Percentiles rank a stretch among this genome's conserved stretches.
Evolutionary conservation across 75 land plant genomes (phyloP).

Genomic region (Picea sitchensis): DNA sequence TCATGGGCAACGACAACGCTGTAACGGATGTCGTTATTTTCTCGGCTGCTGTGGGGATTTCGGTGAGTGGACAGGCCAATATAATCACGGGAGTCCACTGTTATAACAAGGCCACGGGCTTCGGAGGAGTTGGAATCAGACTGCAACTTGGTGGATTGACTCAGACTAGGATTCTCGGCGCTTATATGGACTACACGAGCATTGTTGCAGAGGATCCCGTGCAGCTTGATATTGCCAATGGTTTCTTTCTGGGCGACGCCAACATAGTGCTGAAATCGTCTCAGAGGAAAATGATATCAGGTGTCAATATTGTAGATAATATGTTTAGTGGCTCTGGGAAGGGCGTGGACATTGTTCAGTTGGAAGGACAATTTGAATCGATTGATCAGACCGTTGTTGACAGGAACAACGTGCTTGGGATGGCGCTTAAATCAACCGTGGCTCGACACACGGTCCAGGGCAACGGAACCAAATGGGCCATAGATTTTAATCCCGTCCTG

Average conservation of each 20-base stretch:
- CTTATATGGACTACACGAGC: constrained; percentile 73
- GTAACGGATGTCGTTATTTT: constrained; percentile 34
- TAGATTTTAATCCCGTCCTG: constrained; percentile 53
- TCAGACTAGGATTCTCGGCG: constrained; percentile 68
- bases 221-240: constrained; percentile 54
- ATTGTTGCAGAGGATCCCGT: constrained; percentile 84
- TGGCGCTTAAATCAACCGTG: constrained; percentile 62
- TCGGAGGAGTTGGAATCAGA: constrained; percentile 75
- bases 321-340: constrained; percentile 58
- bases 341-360: constrained; percentile 33
- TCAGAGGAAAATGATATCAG: constrained; percentile 19
- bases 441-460: constrained; percentile 38
- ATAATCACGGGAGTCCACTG: constrained; percentile 67
- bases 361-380: constrained; percentile 42
- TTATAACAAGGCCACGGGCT: constrained; percentile 82
- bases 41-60: constrained; percentile 32
- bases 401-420: constrained; percentile 60
- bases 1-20: constrained; percentile 26
- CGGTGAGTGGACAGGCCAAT: constrained; percentile 44
- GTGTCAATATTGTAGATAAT: constrained; percentile 63
- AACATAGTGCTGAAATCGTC: constrained; percentile 44
- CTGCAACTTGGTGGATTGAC: constrained; percentile 47
- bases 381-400: constrained; percentile 62
- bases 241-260: constrained; percentile 82
- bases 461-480: constrained; percentile 45